phyloP scores from a whole-genome alignment of 2,329 filamentous ascomycete species.

The Kalmusia sp. region DNA sequence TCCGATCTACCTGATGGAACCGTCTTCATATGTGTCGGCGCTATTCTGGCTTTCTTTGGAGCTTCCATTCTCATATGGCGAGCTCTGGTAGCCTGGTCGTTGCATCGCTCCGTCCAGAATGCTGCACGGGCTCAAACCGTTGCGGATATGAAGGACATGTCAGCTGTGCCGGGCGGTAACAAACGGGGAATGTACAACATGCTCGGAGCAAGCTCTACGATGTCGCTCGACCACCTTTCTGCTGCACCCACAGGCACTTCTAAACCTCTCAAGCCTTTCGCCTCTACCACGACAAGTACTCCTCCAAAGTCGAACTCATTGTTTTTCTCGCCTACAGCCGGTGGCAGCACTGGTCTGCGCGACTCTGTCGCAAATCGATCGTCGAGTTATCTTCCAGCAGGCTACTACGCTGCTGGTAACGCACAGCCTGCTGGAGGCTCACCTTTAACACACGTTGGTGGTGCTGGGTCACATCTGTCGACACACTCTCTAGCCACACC shows the following conservation, averaged over 20 bases:
- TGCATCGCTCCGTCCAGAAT: constrained; percentile 88
- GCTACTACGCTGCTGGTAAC: constrained; percentile 82
- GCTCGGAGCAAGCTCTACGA: constrained; percentile 57
- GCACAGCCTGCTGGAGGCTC: constrained; percentile 53
- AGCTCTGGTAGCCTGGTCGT: constrained; percentile 82
- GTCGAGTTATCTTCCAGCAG: constrained; percentile 85
- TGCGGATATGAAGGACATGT: constrained; percentile 73
- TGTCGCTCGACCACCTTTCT: constrained; percentile 62
- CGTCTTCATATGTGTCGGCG: constrained; percentile 93
- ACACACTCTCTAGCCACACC: constrained; percentile 36
- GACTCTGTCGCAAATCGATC: constrained; percentile 63
- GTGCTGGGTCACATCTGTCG: constrained; percentile 34
- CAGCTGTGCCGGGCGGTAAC: constrained; percentile 41
- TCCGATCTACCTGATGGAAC: constrained; percentile 88
- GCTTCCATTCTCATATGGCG: constrained; percentile 88
- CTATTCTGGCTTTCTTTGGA: constrained; percentile 82
- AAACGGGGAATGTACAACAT: constrained; percentile 53
- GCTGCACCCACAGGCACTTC: constrained; percentile 44
- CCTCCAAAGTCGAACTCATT: constrained; percentile 61
- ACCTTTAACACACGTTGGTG: constrained; percentile 53
- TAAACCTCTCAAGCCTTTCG: constrained; percentile 37
- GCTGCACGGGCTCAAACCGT: constrained; percentile 78
- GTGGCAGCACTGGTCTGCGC: constrained; percentile 57
- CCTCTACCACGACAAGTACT: constrained; percentile 29
- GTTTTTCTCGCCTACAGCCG: constrained; percentile 95